These are phyloP conservation scores for Wallacemonas sp. DNA, from an alignment of 208 protist genomes.

Conservation along the genomic window DNA sequence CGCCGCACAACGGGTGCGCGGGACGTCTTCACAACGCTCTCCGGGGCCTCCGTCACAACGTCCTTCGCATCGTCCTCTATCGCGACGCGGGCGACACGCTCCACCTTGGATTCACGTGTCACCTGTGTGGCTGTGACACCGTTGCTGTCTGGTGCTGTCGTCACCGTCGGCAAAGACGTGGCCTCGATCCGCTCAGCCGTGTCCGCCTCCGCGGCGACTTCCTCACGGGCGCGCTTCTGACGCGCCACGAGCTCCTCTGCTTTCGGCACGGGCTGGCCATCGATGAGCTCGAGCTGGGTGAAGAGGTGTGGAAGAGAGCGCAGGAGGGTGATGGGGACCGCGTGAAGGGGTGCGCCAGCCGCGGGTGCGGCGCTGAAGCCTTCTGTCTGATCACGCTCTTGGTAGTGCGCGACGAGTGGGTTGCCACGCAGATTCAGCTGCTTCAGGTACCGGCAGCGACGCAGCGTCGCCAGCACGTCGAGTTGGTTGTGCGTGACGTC, in stretches of 20 bases:
- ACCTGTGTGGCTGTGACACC: neutral
- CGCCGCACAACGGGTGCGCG: slow-evolving; percentile 60
- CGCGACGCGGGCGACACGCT: slow-evolving; percentile 1
- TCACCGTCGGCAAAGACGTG: no score
- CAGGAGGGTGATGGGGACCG: slow-evolving; percentile 30
- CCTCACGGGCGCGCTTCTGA: neutral
- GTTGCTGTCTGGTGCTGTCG: no score
- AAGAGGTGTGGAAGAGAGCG: slow-evolving; percentile 32
- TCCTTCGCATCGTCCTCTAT: slow-evolving; percentile 52
- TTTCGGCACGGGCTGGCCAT: slow-evolving; percentile 38
- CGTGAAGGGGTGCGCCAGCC: neutral
- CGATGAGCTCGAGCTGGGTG: slow-evolving; percentile 38
- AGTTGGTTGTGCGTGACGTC: slow-evolving; percentile 82
- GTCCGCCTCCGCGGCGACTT: neutral
- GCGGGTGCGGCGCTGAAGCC: neutral
- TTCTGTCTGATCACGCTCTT: slow-evolving; percentile 21
- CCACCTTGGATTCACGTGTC: neutral
- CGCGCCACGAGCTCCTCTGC: slow-evolving; percentile 22
- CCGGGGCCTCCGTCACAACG: slow-evolving; percentile 48
- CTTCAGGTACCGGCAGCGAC: slow-evolving; percentile 72
- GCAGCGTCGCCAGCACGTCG: slow-evolving; percentile 48
- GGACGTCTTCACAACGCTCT: slow-evolving; percentile 25
- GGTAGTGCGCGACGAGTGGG: slow-evolving; percentile 42
- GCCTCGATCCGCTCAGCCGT: no score
- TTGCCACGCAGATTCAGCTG: slow-evolving; percentile 74